A percentile compares a stretch with the other conserved stretches of the same genome.
Conservation (phyloP, 176 grass and related monocot species). For the Guadua angustifolia region DNA sequence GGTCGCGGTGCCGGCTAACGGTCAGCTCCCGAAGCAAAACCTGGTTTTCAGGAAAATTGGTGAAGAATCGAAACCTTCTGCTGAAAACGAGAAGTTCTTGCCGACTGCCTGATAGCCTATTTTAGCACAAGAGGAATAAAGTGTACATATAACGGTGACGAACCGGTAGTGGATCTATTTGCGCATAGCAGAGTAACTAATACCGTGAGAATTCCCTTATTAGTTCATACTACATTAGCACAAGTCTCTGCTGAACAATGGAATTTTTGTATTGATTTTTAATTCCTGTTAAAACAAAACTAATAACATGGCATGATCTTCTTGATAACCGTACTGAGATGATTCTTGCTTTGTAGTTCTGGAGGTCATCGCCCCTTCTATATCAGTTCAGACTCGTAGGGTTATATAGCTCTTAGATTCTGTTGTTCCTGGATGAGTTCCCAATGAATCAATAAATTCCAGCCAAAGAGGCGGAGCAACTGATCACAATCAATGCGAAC, state of each 20-base stretch:
- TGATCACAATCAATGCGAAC: no score
- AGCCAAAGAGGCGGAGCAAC: background rate
- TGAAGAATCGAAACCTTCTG: slow-evolving; percentile 20
- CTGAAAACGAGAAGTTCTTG: slow-evolving; percentile 65
- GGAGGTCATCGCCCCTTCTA: background rate
- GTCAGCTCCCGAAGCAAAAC: slow-evolving; percentile 83
- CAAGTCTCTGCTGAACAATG: background rate
- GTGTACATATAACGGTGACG: slow-evolving; percentile 37
- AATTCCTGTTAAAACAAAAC: no score
- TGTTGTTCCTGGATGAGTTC: background rate
- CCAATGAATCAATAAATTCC: background rate
- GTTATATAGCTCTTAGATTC: background rate
- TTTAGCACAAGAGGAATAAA: slow-evolving; percentile 36
- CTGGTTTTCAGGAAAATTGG: slow-evolving; percentile 64
- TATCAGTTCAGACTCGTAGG: no score
- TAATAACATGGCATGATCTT: no score
- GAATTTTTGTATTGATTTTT: background rate
- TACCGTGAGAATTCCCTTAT: background rate
- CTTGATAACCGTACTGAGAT: background rate
- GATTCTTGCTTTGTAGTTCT: background rate
- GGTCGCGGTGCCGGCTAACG: slow-evolving; percentile 70
- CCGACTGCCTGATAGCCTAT: slow-evolving; percentile 17
- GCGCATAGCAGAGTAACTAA: slow-evolving; percentile 12
- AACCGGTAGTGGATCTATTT: slow-evolving; percentile 19
- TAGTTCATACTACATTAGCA: background rate